Conservation (phyloP, 257 asterid species). For the Solanum stenotomum region DNA sequence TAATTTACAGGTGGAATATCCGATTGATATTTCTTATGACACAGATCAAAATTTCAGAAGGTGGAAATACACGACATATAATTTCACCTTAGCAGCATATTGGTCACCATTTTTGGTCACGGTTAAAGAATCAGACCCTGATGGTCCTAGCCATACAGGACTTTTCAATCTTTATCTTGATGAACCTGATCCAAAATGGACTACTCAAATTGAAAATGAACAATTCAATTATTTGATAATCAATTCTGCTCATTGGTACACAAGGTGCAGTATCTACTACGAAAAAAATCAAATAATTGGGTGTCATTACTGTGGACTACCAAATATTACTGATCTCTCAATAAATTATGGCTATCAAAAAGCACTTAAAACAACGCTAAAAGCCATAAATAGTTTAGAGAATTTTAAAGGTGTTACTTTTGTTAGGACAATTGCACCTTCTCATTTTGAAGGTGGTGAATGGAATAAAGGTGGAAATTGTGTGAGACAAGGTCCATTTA, state of each 20-base stretch:
- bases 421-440: constrained; percentile 22
- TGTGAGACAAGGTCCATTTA: constrained; percentile 13
- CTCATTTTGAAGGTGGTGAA: constrained; percentile 26
- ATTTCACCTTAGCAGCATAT: constrained; percentile 33
- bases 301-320: constrained; percentile 17
- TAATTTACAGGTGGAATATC: constrained; percentile 33
- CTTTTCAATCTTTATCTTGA: constrained; percentile 25
- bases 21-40: constrained; percentile 26
- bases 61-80: constrained; percentile 38
- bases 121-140: constrained; percentile 5
- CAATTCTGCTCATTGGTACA: constrained; percentile 26
- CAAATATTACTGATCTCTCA: constrained; percentile 11
- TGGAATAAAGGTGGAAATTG: constrained; percentile 30
- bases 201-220: constrained; percentile 14
- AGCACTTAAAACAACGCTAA: constrained; percentile 14
- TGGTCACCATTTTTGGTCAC: constrained; percentile 42
- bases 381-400: constrained; percentile 12
- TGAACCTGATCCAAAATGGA: constrained; percentile 16
- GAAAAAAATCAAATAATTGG: constrained; percentile 6
- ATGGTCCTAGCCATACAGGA: constrained; percentile 26
- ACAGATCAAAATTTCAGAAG: constrained; percentile 33
- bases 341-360: constrained; percentile 15
- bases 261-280: constrained; percentile 16
- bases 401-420: constrained; percentile 16
- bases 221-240: constrained; percentile 15